Percentiles rank a stretch among this genome's conserved stretches.
These are phyloP conservation scores for Apiotrichum domesticum DNA, from an alignment of 1,284 basidiomycete species.

Conservation along the genomic window DNA sequence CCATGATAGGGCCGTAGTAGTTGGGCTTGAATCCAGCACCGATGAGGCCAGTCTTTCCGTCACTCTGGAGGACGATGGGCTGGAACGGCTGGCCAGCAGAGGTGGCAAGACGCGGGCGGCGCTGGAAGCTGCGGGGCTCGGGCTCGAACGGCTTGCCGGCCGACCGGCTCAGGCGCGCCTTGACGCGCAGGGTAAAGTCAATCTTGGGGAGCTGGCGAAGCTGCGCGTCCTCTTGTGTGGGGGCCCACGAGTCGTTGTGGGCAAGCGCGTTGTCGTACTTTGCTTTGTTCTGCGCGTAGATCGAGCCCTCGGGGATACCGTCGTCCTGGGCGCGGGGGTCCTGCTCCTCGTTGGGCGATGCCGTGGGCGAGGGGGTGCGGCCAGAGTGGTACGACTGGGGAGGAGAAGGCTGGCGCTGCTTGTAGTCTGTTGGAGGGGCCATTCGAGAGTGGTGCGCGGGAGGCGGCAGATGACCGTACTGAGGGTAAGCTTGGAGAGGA, in stretches of 20 bases:
- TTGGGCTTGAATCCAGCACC: conserved; percentile 2
- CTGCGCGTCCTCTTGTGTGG: not conserved
- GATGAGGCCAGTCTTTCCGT: conserved; percentile 2
- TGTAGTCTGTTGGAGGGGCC: too few species aligned
- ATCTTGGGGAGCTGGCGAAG: not conserved
- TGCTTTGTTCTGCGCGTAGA: conserved; percentile 2
- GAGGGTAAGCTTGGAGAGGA: too few species aligned
- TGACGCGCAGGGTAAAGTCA: conserved; percentile 5
- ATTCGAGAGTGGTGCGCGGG: too few species aligned
- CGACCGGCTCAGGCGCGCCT: conserved; percentile 2
- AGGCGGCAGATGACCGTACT: too few species aligned
- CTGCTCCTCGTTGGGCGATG: too few species aligned
- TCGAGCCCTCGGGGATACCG: not conserved
- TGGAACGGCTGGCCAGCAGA: not conserved
- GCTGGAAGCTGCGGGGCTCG: conserved; percentile 1
- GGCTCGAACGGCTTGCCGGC: conserved; percentile 3
- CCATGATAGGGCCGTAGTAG: conserved; percentile 1
- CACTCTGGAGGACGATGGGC: not conserved
- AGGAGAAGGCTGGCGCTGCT: too few species aligned
- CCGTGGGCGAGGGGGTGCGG: too few species aligned
- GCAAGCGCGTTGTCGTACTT: conserved; percentile 6
- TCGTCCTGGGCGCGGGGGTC: too few species aligned
- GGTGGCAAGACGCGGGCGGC: not conserved
- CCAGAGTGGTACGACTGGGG: too few species aligned
- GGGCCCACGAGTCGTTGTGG: conserved; percentile 5